These are phyloP conservation scores for Aegilops bicornis DNA, from an alignment of 176 grass and related monocot genomes.

Conservation along the genomic window DNA sequence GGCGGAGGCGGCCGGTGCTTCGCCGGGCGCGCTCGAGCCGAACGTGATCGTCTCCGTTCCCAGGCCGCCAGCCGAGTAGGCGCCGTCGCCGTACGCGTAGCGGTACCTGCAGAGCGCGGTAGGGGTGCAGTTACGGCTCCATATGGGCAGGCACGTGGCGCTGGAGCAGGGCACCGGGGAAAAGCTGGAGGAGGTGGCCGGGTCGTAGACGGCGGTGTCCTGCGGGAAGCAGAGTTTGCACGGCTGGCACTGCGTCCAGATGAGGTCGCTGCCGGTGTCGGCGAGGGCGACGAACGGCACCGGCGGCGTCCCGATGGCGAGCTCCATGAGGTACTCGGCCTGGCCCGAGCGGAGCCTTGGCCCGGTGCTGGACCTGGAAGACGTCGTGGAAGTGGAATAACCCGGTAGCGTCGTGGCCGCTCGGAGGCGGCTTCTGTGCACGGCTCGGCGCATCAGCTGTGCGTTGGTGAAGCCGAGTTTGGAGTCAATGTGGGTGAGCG, in stretches of 20 bases:
- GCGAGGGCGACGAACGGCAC: conserved; percentile 39
- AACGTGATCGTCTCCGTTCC: conserved; percentile 29
- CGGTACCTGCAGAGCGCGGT: conserved; percentile 15
- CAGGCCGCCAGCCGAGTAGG: neutral
- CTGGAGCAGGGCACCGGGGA: neutral
- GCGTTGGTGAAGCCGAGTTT: neutral
- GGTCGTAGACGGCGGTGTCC: neutral
- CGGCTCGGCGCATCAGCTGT: neutral
- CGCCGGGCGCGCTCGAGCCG: neutral
- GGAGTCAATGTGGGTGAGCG: conserved; percentile 10
- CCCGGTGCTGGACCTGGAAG: neutral
- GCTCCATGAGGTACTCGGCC: conserved; percentile 33
- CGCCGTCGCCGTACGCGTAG: neutral
- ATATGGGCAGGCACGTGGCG: neutral
- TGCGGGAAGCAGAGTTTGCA: neutral
- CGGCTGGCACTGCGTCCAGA: conserved; percentile 72
- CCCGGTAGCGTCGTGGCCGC: neutral
- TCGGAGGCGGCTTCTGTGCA: neutral
- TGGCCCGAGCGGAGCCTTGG: neutral
- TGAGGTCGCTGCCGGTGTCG: conserved; percentile 84
- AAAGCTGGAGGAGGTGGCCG: neutral
- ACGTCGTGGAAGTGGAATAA: neutral
- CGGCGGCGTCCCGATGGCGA: conserved; percentile 31
- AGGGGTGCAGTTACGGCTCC: neutral
- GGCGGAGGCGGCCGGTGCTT: neutral